phyloP scores from a whole-genome alignment of 805 yeast genomes.

The Barnettozyma populi region DNA sequence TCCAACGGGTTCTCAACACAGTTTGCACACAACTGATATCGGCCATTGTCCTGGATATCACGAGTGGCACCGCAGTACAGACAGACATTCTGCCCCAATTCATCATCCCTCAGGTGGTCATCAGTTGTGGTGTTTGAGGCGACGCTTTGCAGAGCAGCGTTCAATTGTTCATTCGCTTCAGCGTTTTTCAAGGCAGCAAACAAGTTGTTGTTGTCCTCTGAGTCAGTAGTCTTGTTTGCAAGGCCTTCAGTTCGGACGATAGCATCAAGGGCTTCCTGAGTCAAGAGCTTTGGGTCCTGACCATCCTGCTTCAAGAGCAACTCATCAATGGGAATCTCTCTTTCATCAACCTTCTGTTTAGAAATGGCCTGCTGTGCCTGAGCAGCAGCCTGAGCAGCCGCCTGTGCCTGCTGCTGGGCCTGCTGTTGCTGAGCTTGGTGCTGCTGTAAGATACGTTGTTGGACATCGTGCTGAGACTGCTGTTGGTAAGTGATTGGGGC shows the following conservation, averaged over 20 bases:
- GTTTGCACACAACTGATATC: slow-evolving; percentile 23
- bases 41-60: slow-evolving; percentile 24
- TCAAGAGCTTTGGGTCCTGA: slow-evolving; percentile 4
- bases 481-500: slow-evolving; percentile 10
- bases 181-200: slow-evolving; percentile 17
- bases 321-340: slow-evolving; percentile 16
- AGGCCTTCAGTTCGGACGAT: slow-evolving; percentile 7
- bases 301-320: slow-evolving; percentile 12
- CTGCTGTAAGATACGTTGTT: slow-evolving; percentile 9
- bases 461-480: slow-evolving; percentile 5
- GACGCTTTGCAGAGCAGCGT: not conserved
- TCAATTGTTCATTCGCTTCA: slow-evolving; percentile 2
- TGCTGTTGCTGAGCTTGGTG: slow-evolving; percentile 12
- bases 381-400: slow-evolving; percentile 9
- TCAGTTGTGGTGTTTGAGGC: not conserved
- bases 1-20: slow-evolving; percentile 24
- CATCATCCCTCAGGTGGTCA: slow-evolving; percentile 2
- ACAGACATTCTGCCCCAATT: slow-evolving; percentile 13
- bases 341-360: slow-evolving; percentile 10
- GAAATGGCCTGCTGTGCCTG: slow-evolving; percentile 8
- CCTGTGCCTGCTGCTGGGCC: slow-evolving; percentile 8
- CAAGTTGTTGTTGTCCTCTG: slow-evolving; percentile 11
- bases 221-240: slow-evolving; percentile 6
- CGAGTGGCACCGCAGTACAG: slow-evolving; percentile 23
- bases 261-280: slow-evolving; percentile 10